Base-by-base conservation (phyloP, 2,329 filamentous ascomycete genomes). In the Phialophora verrucosa region DNA sequence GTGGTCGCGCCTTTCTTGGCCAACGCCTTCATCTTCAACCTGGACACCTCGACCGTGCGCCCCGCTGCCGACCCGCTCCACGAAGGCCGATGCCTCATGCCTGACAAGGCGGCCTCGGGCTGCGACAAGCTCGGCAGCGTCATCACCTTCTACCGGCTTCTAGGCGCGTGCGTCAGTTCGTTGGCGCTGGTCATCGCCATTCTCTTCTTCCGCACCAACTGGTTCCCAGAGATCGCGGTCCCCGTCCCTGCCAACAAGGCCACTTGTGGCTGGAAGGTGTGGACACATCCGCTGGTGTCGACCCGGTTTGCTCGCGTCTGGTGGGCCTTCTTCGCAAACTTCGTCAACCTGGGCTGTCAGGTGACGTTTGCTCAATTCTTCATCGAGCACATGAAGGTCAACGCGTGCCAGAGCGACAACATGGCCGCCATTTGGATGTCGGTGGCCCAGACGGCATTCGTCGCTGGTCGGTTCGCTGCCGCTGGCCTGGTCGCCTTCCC, bases 341-440 rank as follows among this genome's bases (percentile, higher is more conserved):
- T 93, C 77, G 91, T 89, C 75, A 94, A 94, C 75, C 89, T 91
- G 0, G 91, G 91, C 56, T 87, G 90, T 0, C 92, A 96, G 73
- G 76, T 85, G 67, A 72, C 75, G 44, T 78, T 85, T 72, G 79
- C 83, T 20, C 76, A 80, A 55, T 91, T 90, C 77, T 91, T 91
- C 77, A 91, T 91, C 81, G 91, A 91, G 79, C 91, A 90, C 74
- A 83, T 81, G 25, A 86, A 90, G 69, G 88, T 87, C 2, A 82
- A 87, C 57, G 76, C 83, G 1, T 78, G 78, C 23, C 84, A 89
- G 11, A 75, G 79, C 6, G 81, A 88, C 5, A 74, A 85, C 0
- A 80, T 84, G 1, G 90, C 84, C 0, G 85, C 90, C 6, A 88
- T 88, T 70, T 91, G 90, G 71, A 83, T 92, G 17, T 90, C 91